phyloP scores from a whole-genome alignment of 2,329 filamentous ascomycete species.

The Phyllosticta capitalensis region DNA sequence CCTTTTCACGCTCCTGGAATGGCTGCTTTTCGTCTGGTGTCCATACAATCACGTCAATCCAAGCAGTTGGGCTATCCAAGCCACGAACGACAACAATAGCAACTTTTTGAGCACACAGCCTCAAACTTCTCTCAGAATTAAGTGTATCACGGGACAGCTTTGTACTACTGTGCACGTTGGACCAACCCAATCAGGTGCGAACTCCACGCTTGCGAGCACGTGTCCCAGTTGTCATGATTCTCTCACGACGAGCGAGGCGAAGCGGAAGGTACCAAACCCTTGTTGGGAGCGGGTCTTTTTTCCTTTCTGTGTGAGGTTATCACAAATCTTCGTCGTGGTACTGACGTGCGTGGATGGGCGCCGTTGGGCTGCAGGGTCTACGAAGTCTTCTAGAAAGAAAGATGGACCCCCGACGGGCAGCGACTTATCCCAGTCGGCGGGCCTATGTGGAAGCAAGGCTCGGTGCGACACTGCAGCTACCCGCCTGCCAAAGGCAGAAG shows the following conservation, averaged over 20 bases:
- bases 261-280: not conserved
- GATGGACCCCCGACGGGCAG: not conserved
- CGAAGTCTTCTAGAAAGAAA: not conserved
- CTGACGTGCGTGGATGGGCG: not conserved
- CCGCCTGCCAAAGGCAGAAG: not conserved
- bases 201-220: not conserved
- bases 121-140: not conserved
- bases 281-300: not conserved
- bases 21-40: not conserved
- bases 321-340: not conserved
- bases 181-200: not conserved
- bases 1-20: not conserved
- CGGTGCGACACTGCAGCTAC: not conserved
- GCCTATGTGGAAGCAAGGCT: not conserved
- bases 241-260: not conserved
- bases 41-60: not conserved
- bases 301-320: not conserved
- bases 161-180: not conserved
- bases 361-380: not conserved
- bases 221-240: not conserved
- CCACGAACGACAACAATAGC: not conserved
- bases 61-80: not conserved
- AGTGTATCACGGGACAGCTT: not conserved
- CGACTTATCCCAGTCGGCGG: not conserved
- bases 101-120: not conserved